These are phyloP conservation scores for Curvularia verruculosa DNA, from an alignment of 2,329 filamentous ascomycete genomes.

Conservation along the genomic window DNA sequence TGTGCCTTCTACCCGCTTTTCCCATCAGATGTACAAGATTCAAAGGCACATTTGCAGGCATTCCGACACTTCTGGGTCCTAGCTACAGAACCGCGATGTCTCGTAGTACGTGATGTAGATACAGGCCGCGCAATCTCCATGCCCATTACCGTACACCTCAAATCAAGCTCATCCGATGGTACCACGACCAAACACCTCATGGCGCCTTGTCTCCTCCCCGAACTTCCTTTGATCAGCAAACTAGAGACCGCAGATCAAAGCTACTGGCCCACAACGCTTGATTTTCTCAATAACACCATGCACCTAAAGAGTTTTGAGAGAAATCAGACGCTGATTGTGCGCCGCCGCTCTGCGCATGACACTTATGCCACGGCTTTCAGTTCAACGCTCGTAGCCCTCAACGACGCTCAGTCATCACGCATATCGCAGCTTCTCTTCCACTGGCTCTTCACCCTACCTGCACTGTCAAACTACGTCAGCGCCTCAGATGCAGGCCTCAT, in stretches of 20 bases:
- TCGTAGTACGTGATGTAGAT: slow-evolving; percentile 85
- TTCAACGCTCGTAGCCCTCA: slow-evolving; percentile 75
- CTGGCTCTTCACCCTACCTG: slow-evolving; percentile 73
- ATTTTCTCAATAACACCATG: slow-evolving; percentile 68
- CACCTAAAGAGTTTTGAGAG: slow-evolving; percentile 69
- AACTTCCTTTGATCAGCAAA: slow-evolving; percentile 66
- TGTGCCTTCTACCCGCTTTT: slow-evolving; percentile 95
- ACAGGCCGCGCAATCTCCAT: slow-evolving; percentile 79
- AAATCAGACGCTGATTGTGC: slow-evolving; percentile 76
- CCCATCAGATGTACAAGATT: slow-evolving; percentile 87
- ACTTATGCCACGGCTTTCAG: slow-evolving; percentile 69
- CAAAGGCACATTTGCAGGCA: slow-evolving; percentile 91
- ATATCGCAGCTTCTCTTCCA: slow-evolving; percentile 62
- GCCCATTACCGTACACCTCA: slow-evolving; percentile 70
- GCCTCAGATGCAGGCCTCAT: slow-evolving; percentile 65
- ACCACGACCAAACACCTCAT: slow-evolving; percentile 39
- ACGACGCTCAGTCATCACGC: slow-evolving; percentile 58
- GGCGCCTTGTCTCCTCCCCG: slow-evolving; percentile 67
- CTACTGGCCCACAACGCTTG: slow-evolving; percentile 82
- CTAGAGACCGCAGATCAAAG: slow-evolving; percentile 68
- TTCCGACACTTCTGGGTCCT: slow-evolving; percentile 98
- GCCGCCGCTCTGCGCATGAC: slow-evolving; percentile 66
- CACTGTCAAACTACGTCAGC: slow-evolving; percentile 52
- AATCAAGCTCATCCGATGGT: slow-evolving; percentile 40
- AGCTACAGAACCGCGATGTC: slow-evolving; percentile 85